phyloP scores from a whole-genome alignment of 345 rosid species.

The Eucalyptus erythrocorys region DNA sequence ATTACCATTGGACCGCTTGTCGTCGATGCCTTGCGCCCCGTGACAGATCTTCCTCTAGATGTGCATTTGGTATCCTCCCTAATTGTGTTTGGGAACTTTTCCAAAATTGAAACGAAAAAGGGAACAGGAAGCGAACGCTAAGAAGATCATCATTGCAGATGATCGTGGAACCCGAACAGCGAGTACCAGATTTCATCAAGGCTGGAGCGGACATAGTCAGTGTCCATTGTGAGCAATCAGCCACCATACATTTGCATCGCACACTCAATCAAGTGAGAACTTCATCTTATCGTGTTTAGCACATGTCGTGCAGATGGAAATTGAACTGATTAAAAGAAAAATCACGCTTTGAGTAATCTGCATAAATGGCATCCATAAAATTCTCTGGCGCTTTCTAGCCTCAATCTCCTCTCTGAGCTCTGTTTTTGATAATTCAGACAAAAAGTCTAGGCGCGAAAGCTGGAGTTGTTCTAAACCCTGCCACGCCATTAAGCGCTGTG shows the following conservation, averaged over 20 bases:
- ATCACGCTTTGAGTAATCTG: not conserved
- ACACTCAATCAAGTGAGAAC: constrained; percentile 50
- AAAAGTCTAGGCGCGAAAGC: constrained; percentile 93
- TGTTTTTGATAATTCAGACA: constrained; percentile 24
- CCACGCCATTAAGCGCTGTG: constrained; percentile 66
- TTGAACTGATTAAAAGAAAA: not conserved
- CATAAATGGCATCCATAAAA: not conserved
- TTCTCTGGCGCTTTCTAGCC: not conserved
- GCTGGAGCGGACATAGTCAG: constrained; percentile 99
- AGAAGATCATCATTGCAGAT: constrained; percentile 27
- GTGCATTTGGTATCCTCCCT: constrained; percentile 64
- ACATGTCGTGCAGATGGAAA: not conserved
- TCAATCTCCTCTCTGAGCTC: not conserved
- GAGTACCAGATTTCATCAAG: constrained; percentile 92
- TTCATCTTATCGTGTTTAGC: not conserved
- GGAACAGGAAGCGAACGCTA: not conserved
- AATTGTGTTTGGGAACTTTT: not conserved
- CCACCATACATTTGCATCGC: constrained; percentile 96
- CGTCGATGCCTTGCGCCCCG: constrained; percentile 87
- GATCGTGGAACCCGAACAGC: constrained; percentile 92
- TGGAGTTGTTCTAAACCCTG: constrained; percentile 96
- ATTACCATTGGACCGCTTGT: constrained; percentile 95
- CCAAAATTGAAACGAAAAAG: not conserved
- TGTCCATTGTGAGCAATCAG: constrained; percentile 89
- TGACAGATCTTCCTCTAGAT: constrained; percentile 92